These are phyloP conservation scores for Auricularia heimuer DNA, from an alignment of 768 basidiomycete species.

Conservation along the genomic window DNA sequence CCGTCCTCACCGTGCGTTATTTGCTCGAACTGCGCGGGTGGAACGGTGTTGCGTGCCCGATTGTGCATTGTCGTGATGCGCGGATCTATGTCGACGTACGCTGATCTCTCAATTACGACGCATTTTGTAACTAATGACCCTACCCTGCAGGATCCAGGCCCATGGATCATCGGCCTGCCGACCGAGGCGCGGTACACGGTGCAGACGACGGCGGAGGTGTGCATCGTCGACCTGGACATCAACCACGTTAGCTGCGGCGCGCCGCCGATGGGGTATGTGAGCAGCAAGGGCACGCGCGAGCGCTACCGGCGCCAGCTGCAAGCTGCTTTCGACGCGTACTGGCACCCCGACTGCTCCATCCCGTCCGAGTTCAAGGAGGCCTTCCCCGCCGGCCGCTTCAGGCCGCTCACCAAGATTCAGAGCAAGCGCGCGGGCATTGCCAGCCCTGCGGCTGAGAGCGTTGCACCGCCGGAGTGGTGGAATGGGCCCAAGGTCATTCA, in stretches of 20 bases:
- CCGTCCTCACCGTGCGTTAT: constrained; percentile 84
- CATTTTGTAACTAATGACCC: background rate
- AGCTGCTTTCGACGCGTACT: constrained; percentile 73
- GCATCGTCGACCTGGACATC: constrained; percentile 75
- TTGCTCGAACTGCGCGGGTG: constrained; percentile 88
- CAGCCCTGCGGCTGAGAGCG: constrained; percentile 77
- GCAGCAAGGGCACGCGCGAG: constrained; percentile 70
- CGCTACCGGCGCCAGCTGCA: constrained; percentile 66
- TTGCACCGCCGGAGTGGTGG: constrained; percentile 92
- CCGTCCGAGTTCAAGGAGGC: constrained; percentile 91
- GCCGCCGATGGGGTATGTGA: constrained; percentile 66
- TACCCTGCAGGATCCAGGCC: constrained; percentile 61
- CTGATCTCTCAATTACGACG: background rate
- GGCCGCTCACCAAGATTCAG: constrained; percentile 85
- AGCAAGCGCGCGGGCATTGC: constrained; percentile 73
- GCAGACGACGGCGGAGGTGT: constrained; percentile 68
- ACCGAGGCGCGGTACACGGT: constrained; percentile 77
- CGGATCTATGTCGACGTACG: constrained; percentile 74
- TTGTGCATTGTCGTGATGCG: constrained; percentile 82
- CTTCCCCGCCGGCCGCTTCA: constrained; percentile 85
- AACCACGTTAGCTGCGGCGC: constrained; percentile 52
- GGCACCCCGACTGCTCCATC: constrained; percentile 81
- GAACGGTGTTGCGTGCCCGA: constrained; percentile 76
- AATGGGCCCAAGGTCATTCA: constrained; percentile 83
- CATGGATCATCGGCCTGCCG: constrained; percentile 88